Percentiles rank a stretch among this genome's conserved stretches.
phyloP scores from a whole-genome alignment of 2,329 filamentous ascomycete species.

The Pezicula carpinea region DNA sequence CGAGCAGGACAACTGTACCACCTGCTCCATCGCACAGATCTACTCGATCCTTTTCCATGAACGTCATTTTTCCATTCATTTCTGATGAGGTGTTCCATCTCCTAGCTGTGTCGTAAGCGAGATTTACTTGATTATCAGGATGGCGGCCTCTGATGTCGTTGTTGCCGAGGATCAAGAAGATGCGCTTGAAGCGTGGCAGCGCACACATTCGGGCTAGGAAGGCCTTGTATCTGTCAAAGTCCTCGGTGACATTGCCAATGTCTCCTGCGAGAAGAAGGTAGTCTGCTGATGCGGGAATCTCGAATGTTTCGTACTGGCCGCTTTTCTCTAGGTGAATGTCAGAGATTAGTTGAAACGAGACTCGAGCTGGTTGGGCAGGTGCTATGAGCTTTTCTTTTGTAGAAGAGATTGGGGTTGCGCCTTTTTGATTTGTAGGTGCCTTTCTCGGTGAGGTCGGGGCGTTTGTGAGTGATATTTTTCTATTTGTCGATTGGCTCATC shows the following conservation, averaged over 20 bases:
- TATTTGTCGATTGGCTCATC: no score
- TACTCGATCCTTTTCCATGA: background rate
- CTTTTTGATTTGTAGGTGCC: no score
- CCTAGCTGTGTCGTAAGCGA: background rate
- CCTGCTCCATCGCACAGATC: background rate
- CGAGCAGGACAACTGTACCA: background rate
- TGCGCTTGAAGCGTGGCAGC: background rate
- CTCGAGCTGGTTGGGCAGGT: no score
- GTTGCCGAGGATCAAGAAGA: background rate
- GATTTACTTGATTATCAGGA: background rate
- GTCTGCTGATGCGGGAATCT: background rate
- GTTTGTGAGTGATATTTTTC: no score
- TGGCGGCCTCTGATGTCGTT: background rate
- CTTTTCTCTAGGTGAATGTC: background rate
- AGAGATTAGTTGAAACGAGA: background rate
- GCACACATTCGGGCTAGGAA: background rate
- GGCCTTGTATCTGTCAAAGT: background rate
- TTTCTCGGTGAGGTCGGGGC: no score
- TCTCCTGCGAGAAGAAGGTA: background rate
- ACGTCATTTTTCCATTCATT: background rate
- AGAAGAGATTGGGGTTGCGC: no score
- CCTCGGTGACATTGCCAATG: background rate
- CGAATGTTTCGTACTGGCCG: background rate
- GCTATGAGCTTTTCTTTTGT: no score
- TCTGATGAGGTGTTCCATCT: background rate